Base-by-base conservation (phyloP, 2,329 filamentous ascomycete species). In the Colletotrichum trifolii region DNA sequence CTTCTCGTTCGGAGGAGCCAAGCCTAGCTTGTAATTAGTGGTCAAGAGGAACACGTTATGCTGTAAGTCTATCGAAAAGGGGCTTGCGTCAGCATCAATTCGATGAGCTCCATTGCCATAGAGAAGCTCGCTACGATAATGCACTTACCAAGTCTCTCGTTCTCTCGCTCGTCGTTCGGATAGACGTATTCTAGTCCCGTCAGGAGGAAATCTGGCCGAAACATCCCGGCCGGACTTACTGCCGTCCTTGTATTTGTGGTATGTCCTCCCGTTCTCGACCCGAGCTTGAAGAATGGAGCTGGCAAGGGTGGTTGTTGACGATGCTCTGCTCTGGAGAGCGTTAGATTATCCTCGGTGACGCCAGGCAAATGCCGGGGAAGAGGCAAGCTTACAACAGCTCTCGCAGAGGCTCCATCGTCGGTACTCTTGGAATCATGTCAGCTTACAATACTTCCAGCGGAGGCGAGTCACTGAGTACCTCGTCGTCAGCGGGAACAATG, bases 241-340 rank as follows among this genome's bases (percentile, higher is more conserved):
- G 35, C 60, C 55, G 15, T 64, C 61, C 25, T 54, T 54, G 17
- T 64, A 78, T 2, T 72, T 69, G 52, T 79, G 75, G 39, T 79
- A 79, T 1, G 75, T 78, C 12, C 78, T 68, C 3, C 77, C 76
- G 56, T 79, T 77, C 54, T 79, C 78, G 9, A 72, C 68, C 2
- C 77, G 74, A 67, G 75, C 74, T 8, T 72, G 67, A 40, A 73
- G 59, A 43, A 81, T 77, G 3, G 61, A 64, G 11, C 38, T 49
- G 7, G 12, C 33, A 2, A 54, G 0, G 25, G 48, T 64, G 3
- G 48, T 45, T 6, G 10, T 64, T 12, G 61, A 64, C 7, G 61
- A 54, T 2, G 38, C 55, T 8, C 54, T 33, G 3, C 15, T 64
- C 55, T 64, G 8, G 11, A 10, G 13, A 9, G 17, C 42, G 13